Evolutionary conservation across 2,329 filamentous ascomycete species (phyloP), one percentile per base, ranked within the genome.

Genomic region (Pyrenochaeta sp.): DNA sequence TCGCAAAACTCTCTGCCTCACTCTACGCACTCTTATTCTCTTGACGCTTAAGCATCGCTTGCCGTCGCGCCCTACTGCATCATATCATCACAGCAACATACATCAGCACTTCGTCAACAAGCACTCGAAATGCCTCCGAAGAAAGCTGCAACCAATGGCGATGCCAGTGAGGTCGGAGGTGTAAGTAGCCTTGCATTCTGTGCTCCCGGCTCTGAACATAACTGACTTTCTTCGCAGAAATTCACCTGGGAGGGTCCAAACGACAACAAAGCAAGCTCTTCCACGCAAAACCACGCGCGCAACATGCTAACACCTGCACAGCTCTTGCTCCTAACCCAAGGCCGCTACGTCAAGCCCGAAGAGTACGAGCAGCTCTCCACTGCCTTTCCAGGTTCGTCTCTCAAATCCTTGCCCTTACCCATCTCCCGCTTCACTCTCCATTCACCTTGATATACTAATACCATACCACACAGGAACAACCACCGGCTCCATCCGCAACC

Each of bases 321-420:
- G 71, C 54, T 69, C 54, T 45, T 71, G 56, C 48, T 72, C 54
- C 46, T 72, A 8, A 68, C 47, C 3, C 52, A 58, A 50, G 58
- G 60, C 50, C 62, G 63, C 48, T 53, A 60, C 50, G 34, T 69
- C 45, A 48, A 50, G 1, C 40, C 54, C 3, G 54, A 59, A 2
- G 69, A 71, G 40, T 67, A 57, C 45, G 57, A 65, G 5, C 19
- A 57, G 1, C 36, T 71, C n/a, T 25, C 50, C 22, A 28, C n/a
- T 0, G 63, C 48, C 8, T 68, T 72, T 48, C 49, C 58, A 2
- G 68, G 66, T 66, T 37, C 8, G 50, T 53, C 12, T 22, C 34
- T 15, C n/a, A 32, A 15, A 12, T 13, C 32, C 25, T 19, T 6
- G 27, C 22, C 12, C 12, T 36, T 9, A 22, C 5, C 10, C 22